Evolutionary conservation across 2,329 filamentous ascomycete genomes (phyloP).

Genomic region (Aaosphaeria pasadenensis): DNA sequence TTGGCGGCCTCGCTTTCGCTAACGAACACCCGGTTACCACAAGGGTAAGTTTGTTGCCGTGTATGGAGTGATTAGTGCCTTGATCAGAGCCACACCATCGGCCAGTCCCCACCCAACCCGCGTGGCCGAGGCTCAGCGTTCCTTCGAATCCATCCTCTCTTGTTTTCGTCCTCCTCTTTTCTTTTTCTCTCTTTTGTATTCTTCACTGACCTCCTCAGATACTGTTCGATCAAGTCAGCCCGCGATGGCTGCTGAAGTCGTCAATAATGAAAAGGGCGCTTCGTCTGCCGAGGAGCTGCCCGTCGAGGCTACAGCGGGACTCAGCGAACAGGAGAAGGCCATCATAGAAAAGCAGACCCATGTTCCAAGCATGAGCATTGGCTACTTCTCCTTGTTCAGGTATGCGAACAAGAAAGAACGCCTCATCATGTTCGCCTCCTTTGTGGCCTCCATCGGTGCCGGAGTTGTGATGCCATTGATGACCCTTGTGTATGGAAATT

Average conservation of each 20-base stretch:
- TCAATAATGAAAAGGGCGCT: slow-evolving; percentile 18
- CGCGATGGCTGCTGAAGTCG: not conserved
- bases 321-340: slow-evolving; percentile 31
- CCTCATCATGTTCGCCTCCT: slow-evolving; percentile 49
- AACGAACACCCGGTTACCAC: too few species aligned
- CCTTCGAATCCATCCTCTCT: too few species aligned
- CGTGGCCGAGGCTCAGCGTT: too few species aligned
- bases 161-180: too few species aligned
- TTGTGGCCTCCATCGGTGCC: slow-evolving; percentile 65
- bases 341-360: slow-evolving; percentile 40
- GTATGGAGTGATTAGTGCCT: too few species aligned
- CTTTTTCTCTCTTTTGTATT: too few species aligned
- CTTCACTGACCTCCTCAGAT: too few species aligned
- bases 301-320: slow-evolving; percentile 12
- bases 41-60: too few species aligned
- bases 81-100: too few species aligned
- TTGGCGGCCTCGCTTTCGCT: too few species aligned
- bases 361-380: slow-evolving; percentile 41
- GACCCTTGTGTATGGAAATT: slow-evolving; percentile 52
- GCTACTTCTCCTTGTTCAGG: slow-evolving; percentile 46
- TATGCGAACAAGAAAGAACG: slow-evolving; percentile 43
- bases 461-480: slow-evolving; percentile 73
- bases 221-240: too few species aligned
- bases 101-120: too few species aligned
- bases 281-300: slow-evolving; percentile 13